Evolutionary conservation across 164 flowering plant genomes (phyloP).

Genomic region (Dillenia suffruticosa): DNA sequence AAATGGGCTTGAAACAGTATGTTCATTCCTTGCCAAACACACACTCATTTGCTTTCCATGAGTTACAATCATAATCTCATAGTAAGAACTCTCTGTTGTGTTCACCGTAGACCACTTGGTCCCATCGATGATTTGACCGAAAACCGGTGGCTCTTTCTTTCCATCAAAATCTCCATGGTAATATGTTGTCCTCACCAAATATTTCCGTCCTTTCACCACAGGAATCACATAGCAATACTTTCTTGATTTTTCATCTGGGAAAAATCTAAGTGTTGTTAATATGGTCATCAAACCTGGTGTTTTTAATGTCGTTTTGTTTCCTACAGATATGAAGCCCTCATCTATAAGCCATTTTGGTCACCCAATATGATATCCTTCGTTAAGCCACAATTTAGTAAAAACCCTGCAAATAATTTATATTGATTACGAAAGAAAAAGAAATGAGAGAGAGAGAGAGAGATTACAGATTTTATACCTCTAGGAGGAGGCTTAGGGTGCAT

Average conservation of each 20-base stretch:
- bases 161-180: conserved; percentile 95
- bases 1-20: conserved; percentile 63
- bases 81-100: conserved; percentile 70
- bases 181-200: conserved; percentile 62
- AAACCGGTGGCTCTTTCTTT: conserved; percentile 70
- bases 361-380: conserved; percentile 18
- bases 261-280: conserved; percentile 55
- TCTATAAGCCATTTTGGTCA: conserved; percentile 49
- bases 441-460: not conserved
- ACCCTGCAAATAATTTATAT: conserved; percentile 27
- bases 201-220: conserved; percentile 52
- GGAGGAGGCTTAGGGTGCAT: not conserved
- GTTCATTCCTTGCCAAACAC: conserved; percentile 68
- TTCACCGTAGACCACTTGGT: conserved; percentile 79
- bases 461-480: too few relatives aligned
- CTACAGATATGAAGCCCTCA: conserved; percentile 47
- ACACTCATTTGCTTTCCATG: conserved; percentile 46
- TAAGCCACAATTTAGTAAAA: conserved; percentile 58
- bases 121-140: conserved; percentile 87
- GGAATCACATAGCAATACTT: conserved; percentile 74
- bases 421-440: not conserved
- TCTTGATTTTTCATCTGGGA: conserved; percentile 45
- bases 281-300: conserved; percentile 35
- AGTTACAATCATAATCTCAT: conserved; percentile 62
- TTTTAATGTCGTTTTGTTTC: conserved; percentile 42